phyloP scores from a whole-genome alignment of 805 yeast species.

The Saccharomycopsis oosterbeekiorum region DNA sequence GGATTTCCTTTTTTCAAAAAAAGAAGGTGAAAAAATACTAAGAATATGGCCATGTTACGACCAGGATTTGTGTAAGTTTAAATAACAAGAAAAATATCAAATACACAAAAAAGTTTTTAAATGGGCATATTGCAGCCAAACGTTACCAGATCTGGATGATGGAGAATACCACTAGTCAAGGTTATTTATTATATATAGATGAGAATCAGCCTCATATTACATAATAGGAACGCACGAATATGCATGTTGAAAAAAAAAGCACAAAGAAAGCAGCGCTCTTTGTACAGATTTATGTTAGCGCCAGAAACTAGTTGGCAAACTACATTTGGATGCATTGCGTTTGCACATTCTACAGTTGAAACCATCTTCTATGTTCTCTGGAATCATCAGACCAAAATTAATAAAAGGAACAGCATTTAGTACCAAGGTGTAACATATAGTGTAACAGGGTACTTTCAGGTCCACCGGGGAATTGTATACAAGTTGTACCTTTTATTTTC shows the following conservation, averaged over 20 bases:
- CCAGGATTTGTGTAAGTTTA: too few species aligned
- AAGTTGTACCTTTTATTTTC: too few species aligned
- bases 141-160: neutral
- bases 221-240: neutral
- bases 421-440: too few species aligned
- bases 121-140: too few species aligned
- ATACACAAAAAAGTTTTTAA: neutral
- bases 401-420: too few species aligned
- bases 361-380: neutral
- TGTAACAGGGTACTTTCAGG: too few species aligned
- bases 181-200: neutral
- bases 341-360: neutral
- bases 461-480: too few species aligned
- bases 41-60: too few species aligned
- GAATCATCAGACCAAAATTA: neutral
- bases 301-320: neutral
- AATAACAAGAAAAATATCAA: neutral
- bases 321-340: too few species aligned
- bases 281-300: neutral
- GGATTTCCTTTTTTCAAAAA: too few species aligned
- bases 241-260: neutral
- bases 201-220: neutral
- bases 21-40: too few species aligned
- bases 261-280: neutral
- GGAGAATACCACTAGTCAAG: neutral